phyloP scores from a whole-genome alignment of 2,329 filamentous ascomycete genomes.

The Verticillium klebahnii region DNA sequence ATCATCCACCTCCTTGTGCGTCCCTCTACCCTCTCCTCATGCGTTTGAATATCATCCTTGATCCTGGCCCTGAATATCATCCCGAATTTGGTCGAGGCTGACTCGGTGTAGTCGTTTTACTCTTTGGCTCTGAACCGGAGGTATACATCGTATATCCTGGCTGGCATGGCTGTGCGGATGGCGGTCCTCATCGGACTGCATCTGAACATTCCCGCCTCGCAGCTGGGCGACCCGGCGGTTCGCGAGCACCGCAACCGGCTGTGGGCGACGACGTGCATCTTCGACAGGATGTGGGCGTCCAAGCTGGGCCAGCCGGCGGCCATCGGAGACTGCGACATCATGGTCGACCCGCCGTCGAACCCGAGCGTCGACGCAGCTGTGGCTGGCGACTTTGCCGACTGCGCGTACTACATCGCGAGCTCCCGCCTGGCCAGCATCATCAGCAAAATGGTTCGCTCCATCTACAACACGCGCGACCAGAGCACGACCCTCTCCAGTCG shows the following conservation, averaged over 20 bases:
- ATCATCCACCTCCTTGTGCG: constrained; percentile 37
- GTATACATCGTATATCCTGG: constrained; percentile 36
- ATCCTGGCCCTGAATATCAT: background rate
- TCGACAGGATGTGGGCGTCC: constrained; percentile 43
- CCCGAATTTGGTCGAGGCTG: background rate
- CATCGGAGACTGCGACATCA: constrained; percentile 43
- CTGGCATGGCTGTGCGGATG: constrained; percentile 38
- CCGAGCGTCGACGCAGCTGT: constrained; percentile 19
- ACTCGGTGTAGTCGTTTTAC: constrained; percentile 32
- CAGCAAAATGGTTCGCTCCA: constrained; percentile 21
- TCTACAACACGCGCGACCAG: constrained; percentile 24
- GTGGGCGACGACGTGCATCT: constrained; percentile 38
- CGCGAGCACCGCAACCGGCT: constrained; percentile 34
- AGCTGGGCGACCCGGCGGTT: constrained; percentile 30
- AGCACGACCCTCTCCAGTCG: constrained; percentile 23
- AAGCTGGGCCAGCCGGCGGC: constrained; percentile 43
- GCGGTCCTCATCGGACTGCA: constrained; percentile 40
- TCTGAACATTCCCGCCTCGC: constrained; percentile 29
- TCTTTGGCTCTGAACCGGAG: constrained; percentile 38
- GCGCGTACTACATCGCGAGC: constrained; percentile 25
- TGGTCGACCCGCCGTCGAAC: constrained; percentile 35
- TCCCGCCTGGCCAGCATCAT: constrained; percentile 31
- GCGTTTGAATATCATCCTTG: too few relatives aligned
- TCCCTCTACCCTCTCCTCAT: background rate
- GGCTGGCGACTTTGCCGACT: constrained; percentile 25